Percentiles rank a stretch among this genome's conserved stretches.
Conservation (phyloP, 331 rosid genomes). For the Acacia pycnantha region DNA sequence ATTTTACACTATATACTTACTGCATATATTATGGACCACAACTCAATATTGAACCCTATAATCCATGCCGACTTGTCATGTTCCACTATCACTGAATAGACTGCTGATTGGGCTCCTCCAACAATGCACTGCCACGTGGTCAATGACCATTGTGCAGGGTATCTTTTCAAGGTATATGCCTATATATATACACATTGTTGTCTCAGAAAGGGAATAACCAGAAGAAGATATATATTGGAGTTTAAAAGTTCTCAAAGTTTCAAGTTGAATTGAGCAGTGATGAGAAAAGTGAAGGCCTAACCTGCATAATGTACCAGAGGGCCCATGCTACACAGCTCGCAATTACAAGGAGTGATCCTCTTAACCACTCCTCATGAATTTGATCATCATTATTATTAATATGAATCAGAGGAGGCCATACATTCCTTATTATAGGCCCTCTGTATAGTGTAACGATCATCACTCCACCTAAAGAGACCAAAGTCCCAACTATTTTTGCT, state of each 20-base stretch:
- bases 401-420: background rate
- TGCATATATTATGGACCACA: slow-evolving; percentile 67
- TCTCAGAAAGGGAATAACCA: background rate
- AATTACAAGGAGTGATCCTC: background rate
- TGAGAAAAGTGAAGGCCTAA: background rate
- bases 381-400: background rate
- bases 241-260: background rate
- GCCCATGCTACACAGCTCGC: background rate
- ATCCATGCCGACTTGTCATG: slow-evolving; percentile 60
- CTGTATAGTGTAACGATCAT: background rate
- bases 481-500: background rate
- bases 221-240: background rate
- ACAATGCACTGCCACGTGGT: slow-evolving; percentile 73
- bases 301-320: slow-evolving; percentile 3
- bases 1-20: slow-evolving; percentile 40
- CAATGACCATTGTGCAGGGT: slow-evolving; percentile 75
- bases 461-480: background rate
- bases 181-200: background rate
- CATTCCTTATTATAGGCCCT: background rate
- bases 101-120: slow-evolving; percentile 82
- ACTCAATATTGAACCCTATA: slow-evolving; percentile 62
- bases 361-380: background rate
- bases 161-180: slow-evolving; percentile 77
- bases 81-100: slow-evolving; percentile 49
- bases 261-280: background rate